Conservation (phyloP, 2,329 filamentous ascomycete species). For the Metarhizium sp. region DNA sequence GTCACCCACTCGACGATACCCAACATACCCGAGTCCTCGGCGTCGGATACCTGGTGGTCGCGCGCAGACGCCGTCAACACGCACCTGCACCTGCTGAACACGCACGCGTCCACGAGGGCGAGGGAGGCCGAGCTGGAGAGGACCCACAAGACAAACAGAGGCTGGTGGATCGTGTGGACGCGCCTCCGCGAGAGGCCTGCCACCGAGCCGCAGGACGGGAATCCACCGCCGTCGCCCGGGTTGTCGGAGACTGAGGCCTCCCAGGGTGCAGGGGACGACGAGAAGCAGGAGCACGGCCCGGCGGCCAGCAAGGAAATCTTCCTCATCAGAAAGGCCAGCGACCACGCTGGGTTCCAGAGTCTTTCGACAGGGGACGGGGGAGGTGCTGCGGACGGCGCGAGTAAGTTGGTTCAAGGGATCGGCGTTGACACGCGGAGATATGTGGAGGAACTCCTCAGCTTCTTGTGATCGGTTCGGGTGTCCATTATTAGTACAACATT, state of each 20-base stretch:
- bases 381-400: conserved; percentile 45
- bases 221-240: conserved; percentile 8
- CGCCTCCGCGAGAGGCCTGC: conserved; percentile 35
- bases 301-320: conserved; percentile 48
- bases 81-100: conserved; percentile 53
- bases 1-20: conserved; percentile 4
- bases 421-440: conserved; percentile 69
- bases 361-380: conserved; percentile 26
- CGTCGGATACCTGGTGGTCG: conserved; percentile 36
- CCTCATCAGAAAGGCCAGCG: conserved; percentile 49
- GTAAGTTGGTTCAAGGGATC: conserved; percentile 59
- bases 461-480: conserved; percentile 24
- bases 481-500: neutral
- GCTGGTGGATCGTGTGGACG: conserved; percentile 64
- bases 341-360: conserved; percentile 34
- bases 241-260: neutral
- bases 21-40: conserved; percentile 1
- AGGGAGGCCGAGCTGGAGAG: conserved; percentile 42
- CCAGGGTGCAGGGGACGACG: neutral
- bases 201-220: conserved; percentile 8
- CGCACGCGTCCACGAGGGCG: conserved; percentile 35
- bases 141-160: conserved; percentile 56
- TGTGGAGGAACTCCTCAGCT: conserved; percentile 60
- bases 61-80: conserved; percentile 55
- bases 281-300: neutral